phyloP scores from a whole-genome alignment of 345 rosid genomes.

The Brassica nigra region DNA sequence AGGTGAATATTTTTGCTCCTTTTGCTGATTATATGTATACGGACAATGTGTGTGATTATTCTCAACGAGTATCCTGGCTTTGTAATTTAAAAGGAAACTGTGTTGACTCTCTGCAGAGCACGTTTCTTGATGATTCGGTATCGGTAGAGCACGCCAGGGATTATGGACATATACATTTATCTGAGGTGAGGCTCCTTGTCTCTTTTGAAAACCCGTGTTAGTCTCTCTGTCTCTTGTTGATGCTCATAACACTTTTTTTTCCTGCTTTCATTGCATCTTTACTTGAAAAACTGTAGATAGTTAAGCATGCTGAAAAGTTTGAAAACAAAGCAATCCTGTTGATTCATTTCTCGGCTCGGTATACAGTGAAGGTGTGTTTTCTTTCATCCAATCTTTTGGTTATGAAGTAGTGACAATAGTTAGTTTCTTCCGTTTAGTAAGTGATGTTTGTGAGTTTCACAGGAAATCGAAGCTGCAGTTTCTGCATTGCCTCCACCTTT shows the following conservation, averaged over 20 bases:
- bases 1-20: conserved; percentile 51
- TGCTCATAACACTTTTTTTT: conserved; percentile 4
- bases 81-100: conserved; percentile 5
- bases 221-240: neutral
- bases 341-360: conserved; percentile 93
- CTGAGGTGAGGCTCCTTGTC: conserved; percentile 55
- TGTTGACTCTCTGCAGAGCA: conserved; percentile 55
- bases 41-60: conserved; percentile 13
- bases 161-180: conserved; percentile 86
- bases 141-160: conserved; percentile 85
- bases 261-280: neutral
- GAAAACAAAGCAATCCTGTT: conserved; percentile 82
- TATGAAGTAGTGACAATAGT: neutral
- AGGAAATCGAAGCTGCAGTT: conserved; percentile 79
- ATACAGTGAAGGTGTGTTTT: conserved; percentile 61
- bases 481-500: conserved; percentile 62
- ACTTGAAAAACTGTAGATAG: conserved; percentile 54
- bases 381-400: conserved; percentile 12
- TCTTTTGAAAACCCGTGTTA: conserved; percentile 15
- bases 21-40: conserved; percentile 17
- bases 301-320: conserved; percentile 64
- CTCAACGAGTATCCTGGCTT: neutral
- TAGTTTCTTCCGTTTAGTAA: neutral
- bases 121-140: conserved; percentile 68
- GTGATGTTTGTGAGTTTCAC: conserved; percentile 20